Conservation (phyloP, 192 early-diverging fungal species). For the Backusella mclennaniae region DNA sequence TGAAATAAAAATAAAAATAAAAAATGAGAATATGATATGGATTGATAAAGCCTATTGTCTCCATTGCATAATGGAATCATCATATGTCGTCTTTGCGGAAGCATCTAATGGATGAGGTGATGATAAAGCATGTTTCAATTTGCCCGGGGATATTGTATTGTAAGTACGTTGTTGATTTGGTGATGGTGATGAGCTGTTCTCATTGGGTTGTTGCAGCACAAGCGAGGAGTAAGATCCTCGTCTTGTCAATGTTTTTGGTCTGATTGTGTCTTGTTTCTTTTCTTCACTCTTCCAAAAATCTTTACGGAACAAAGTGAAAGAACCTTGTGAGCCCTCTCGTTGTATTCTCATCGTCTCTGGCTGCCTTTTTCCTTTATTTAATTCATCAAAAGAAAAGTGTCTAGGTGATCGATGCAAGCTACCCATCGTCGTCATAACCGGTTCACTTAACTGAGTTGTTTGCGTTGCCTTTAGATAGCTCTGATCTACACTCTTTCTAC, state of each 20-base stretch:
- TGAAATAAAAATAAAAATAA: background rate
- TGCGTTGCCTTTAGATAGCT: background rate
- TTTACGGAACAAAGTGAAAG: slow-evolving; percentile 15
- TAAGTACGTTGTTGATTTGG: background rate
- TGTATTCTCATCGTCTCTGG: background rate
- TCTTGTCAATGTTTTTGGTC: background rate
- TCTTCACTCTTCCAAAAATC: slow-evolving; percentile 20
- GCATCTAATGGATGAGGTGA: slow-evolving; percentile 12
- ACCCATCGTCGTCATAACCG: background rate
- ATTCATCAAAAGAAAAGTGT: slow-evolving; percentile 12
- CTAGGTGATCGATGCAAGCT: slow-evolving; percentile 4
- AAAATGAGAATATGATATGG: background rate
- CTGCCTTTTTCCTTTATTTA: background rate
- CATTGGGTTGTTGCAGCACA: background rate
- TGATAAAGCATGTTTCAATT: background rate
- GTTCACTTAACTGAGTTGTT: background rate
- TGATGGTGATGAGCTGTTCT: background rate
- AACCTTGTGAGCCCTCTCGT: slow-evolving; percentile 11
- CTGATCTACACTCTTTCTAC: slow-evolving; percentile 11
- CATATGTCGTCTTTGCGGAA: background rate
- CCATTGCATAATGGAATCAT: background rate
- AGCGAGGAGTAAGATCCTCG: background rate
- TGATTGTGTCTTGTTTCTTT: background rate
- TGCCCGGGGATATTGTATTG: background rate
- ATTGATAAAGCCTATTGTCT: background rate